Evolutionary conservation across 805 yeast species (phyloP).

Genomic region (Debaryomyces hansenii): DNA sequence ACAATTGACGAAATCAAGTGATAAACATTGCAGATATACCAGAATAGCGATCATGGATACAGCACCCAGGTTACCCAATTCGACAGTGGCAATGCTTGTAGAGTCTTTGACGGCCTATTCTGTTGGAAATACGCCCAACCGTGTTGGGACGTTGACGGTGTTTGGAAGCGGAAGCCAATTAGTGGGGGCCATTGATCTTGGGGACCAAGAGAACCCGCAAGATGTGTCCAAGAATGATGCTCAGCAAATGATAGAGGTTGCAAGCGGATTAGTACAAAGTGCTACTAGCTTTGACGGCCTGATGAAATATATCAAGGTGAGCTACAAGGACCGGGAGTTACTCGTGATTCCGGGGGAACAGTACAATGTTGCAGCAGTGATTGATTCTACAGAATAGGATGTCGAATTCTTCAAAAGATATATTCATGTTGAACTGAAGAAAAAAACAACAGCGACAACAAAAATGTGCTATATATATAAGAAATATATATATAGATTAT

Average conservation of each 20-base stretch:
- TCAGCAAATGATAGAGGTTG: neutral
- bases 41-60: neutral
- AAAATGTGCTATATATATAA: neutral
- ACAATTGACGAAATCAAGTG: too few species aligned
- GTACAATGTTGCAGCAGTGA: neutral
- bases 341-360: slow-evolving; percentile 1
- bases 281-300: neutral
- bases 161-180: neutral
- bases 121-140: neutral
- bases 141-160: neutral
- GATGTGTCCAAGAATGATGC: neutral
- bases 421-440: too few species aligned
- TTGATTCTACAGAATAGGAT: neutral
- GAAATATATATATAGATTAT: neutral
- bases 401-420: too few species aligned
- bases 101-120: neutral
- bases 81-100: neutral
- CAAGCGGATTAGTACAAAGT: neutral
- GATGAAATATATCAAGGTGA: neutral
- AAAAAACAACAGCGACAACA: neutral
- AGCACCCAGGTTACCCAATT: neutral
- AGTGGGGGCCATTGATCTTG: neutral
- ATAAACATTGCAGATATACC: too few species aligned
- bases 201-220: neutral
- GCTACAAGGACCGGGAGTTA: neutral